Percentiles rank a stretch among this genome's conserved stretches.
phyloP scores from a whole-genome alignment of 257 asterid species.

The Fraxinus americana region DNA sequence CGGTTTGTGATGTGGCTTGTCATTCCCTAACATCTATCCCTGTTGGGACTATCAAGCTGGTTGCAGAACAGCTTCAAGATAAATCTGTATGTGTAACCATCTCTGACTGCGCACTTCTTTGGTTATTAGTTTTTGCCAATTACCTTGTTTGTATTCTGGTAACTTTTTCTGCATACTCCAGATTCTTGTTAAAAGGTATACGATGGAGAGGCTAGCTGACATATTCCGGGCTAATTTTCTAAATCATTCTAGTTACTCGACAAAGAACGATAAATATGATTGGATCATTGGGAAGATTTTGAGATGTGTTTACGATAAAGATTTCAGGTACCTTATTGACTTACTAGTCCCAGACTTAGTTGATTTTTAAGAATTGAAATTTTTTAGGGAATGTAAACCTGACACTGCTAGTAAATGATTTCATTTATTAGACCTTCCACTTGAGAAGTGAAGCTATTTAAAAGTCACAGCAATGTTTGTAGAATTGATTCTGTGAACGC shows the following conservation, averaged over 20 bases:
- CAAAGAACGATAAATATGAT: conserved; percentile 59
- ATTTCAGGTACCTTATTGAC: conserved; percentile 68
- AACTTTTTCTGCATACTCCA: conserved; percentile 41
- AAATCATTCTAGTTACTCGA: conserved; percentile 42
- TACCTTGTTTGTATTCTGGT: conserved; percentile 21
- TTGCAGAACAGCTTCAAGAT: conserved; percentile 91
- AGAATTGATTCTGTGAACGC: not conserved
- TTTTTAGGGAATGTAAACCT: not conserved
- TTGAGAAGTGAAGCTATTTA: conserved; percentile 1
- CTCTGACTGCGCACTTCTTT: conserved; percentile 13
- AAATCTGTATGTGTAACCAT: conserved; percentile 72
- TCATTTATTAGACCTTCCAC: not conserved
- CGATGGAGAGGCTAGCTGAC: conserved; percentile 93
- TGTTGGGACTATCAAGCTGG: conserved; percentile 72
- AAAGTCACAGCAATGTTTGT: not conserved
- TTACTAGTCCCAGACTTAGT: conserved; percentile 18
- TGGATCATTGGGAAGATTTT: conserved; percentile 90
- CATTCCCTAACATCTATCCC: conserved; percentile 63
- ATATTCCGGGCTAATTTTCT: conserved; percentile 68
- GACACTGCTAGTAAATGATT: conserved; percentile 2
- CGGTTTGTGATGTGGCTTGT: conserved; percentile 81
- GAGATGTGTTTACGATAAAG: conserved; percentile 95
- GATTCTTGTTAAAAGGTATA: conserved; percentile 81
- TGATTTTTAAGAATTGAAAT: conserved; percentile 16
- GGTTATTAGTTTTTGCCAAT: conserved; percentile 17